These are phyloP conservation scores for Schizophyllum amplum DNA, from an alignment of 1,284 basidiomycete genomes.

Conservation along the genomic window DNA sequence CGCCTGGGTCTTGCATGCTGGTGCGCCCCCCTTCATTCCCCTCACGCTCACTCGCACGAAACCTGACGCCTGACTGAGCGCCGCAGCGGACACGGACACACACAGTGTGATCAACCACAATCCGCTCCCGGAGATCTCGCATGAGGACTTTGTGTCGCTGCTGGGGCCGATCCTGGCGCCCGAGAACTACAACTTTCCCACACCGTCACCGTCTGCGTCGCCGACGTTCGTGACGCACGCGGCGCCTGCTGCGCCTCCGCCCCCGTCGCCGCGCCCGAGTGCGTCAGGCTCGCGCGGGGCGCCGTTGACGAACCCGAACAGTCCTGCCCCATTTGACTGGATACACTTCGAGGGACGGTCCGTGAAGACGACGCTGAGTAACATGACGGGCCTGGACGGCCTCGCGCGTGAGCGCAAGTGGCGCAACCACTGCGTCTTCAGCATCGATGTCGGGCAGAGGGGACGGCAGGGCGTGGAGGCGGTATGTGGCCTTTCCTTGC, in stretches of 20 bases:
- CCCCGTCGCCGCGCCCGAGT: constrained; percentile 25
- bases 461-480: constrained; percentile 72
- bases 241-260: constrained; percentile 29
- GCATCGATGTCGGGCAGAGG: constrained; percentile 63
- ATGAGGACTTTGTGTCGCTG: constrained; percentile 74
- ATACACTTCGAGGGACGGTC: constrained; percentile 73
- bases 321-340: constrained; percentile 75
- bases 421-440: constrained; percentile 72
- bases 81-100: constrained; percentile 45
- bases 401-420: constrained; percentile 73
- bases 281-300: constrained; percentile 24
- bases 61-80: neutral
- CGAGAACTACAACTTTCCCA: constrained; percentile 51
- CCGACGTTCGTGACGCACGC: constrained; percentile 21
- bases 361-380: constrained; percentile 66
- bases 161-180: constrained; percentile 70
- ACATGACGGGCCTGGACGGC: constrained; percentile 68
- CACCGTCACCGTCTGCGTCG: constrained; percentile 20
- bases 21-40: constrained; percentile 28
- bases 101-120: constrained; percentile 77
- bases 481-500: constrained; percentile 33
- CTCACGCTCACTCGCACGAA: neutral
- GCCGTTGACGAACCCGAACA: constrained; percentile 34
- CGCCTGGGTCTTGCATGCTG: constrained; percentile 73
- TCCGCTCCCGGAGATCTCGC: constrained; percentile 73